Conservation (phyloP, 176 grass and related monocot genomes). For the Cenchrus fungigraminus region DNA sequence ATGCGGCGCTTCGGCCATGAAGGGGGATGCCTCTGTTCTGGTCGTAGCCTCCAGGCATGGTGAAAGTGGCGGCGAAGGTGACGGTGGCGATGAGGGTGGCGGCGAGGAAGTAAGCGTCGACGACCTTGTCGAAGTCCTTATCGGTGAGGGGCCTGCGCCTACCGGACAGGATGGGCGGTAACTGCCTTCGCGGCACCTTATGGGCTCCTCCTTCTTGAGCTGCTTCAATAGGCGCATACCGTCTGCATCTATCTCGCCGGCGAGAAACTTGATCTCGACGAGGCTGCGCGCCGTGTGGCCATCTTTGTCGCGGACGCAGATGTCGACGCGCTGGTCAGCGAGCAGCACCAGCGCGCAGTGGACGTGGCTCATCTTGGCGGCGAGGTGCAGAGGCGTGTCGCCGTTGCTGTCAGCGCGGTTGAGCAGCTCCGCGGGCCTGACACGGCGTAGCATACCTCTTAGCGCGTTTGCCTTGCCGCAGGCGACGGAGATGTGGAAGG, state of each 20-base stretch:
- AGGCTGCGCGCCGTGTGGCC: background rate
- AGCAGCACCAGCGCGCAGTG: conserved; percentile 14
- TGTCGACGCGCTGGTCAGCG: conserved; percentile 18
- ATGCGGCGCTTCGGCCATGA: background rate
- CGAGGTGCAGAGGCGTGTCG: conserved; percentile 59
- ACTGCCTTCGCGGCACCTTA: background rate
- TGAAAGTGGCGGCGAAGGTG: conserved; percentile 41
- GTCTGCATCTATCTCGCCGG: too few relatives aligned
- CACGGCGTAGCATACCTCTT: conserved; percentile 28
- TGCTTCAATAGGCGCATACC: background rate
- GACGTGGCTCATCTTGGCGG: conserved; percentile 4
- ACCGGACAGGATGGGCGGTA: background rate
- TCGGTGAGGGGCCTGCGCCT: background rate
- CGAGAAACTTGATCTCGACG: background rate
- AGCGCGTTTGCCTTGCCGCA: conserved; percentile 39
- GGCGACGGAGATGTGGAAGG: conserved; percentile 43
- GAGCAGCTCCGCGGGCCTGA: conserved; percentile 20
- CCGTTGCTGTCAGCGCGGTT: conserved; percentile 12
- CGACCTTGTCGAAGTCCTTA: conserved; percentile 9
- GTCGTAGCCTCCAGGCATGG: background rate
- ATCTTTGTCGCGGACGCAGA: background rate
- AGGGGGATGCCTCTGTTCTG: conserved; percentile 5
- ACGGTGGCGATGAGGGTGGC: conserved; percentile 41
- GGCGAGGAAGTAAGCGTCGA: conserved; percentile 28
- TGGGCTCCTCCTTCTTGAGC: conserved; percentile 17